Percentiles rank a stretch among this genome's conserved stretches.
Conservation (phyloP, 2,329 filamentous ascomycete species). For the Cytospora leucostoma region DNA sequence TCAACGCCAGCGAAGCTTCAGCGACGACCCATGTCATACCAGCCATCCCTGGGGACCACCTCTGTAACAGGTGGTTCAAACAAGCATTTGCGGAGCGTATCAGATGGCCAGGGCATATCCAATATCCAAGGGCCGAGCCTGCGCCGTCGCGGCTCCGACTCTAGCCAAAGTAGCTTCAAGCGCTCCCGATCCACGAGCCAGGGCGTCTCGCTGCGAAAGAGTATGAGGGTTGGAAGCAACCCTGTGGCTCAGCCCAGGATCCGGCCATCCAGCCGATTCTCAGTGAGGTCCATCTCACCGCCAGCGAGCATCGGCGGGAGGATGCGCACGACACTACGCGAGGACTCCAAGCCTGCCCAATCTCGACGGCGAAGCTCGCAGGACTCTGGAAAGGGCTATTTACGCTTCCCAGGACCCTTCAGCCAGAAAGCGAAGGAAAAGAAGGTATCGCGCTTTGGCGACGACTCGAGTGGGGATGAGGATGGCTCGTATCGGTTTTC, state of each 20-base stretch:
- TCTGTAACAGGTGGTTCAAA: constrained; percentile 1
- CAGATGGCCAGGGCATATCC: constrained; percentile 18
- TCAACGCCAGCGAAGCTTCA: constrained; percentile 13
- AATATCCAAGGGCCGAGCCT: constrained; percentile 40
- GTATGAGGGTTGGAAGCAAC: constrained; percentile 62
- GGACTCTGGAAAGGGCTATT: constrained; percentile 22
- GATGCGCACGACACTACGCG: constrained; percentile 51
- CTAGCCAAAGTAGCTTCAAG: constrained; percentile 81
- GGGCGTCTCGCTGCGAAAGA: constrained; percentile 66
- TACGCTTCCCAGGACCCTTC: constrained; percentile 22
- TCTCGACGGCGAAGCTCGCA: constrained; percentile 14
- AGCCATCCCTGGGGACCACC: constrained; percentile 11
- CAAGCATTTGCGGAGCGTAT: constrained; percentile 19
- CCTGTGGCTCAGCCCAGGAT: constrained; percentile 16
- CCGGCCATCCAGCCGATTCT: constrained; percentile 51
- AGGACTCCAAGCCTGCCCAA: constrained; percentile 34
- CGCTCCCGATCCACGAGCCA: constrained; percentile 55
- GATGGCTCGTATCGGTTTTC: constrained; percentile 38
- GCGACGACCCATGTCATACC: constrained; percentile 19
- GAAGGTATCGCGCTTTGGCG: constrained; percentile 35
- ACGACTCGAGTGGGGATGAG: constrained; percentile 36
- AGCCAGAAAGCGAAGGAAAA: constrained; percentile 20
- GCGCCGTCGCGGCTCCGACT: constrained; percentile 60
- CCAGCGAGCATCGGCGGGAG: constrained; percentile 46
- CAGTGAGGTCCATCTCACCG: constrained; percentile 67